Evolutionary conservation across 148 eudicot genomes (phyloP).

Genomic region (Heliosperma pusillum): DNA sequence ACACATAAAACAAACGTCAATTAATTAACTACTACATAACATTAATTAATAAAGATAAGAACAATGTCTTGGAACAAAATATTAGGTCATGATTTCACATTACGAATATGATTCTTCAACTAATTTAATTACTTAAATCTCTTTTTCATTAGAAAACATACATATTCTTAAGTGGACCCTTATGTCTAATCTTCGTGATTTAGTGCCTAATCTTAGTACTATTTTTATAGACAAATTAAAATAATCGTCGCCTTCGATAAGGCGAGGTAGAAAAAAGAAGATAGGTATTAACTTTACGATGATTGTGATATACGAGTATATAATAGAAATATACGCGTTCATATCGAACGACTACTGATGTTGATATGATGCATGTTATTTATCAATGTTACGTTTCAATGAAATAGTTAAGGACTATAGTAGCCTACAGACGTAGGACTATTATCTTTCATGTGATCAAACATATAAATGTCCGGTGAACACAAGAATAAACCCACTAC

Average conservation of each 20-base stretch:
- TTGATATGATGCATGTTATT: not conserved
- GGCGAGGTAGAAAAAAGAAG: no score
- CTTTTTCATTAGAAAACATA: not conserved
- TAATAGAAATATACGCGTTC: no score
- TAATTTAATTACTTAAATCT: not conserved
- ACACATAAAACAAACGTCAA: not conserved
- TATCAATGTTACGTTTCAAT: not conserved
- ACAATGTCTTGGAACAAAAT: not conserved
- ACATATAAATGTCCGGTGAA: not conserved
- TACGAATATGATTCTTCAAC: conserved; percentile 11
- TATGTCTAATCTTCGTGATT: not conserved
- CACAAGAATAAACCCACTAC: conserved; percentile 1
- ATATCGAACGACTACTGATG: not conserved
- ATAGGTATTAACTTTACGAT: no score
- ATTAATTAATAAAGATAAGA: not conserved
- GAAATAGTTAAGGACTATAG: not conserved
- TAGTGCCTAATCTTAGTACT: not conserved
- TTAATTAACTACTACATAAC: not conserved
- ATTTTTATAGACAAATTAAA: no score
- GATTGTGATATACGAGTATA: not conserved
- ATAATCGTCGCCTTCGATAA: no score
- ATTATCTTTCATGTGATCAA: conserved; percentile 1
- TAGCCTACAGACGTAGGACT: not conserved
- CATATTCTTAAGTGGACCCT: not conserved
- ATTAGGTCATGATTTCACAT: conserved; percentile 16